Conservation (phyloP, 2,329 filamentous ascomycete species). For the Sphaerostilbella broomeana region DNA sequence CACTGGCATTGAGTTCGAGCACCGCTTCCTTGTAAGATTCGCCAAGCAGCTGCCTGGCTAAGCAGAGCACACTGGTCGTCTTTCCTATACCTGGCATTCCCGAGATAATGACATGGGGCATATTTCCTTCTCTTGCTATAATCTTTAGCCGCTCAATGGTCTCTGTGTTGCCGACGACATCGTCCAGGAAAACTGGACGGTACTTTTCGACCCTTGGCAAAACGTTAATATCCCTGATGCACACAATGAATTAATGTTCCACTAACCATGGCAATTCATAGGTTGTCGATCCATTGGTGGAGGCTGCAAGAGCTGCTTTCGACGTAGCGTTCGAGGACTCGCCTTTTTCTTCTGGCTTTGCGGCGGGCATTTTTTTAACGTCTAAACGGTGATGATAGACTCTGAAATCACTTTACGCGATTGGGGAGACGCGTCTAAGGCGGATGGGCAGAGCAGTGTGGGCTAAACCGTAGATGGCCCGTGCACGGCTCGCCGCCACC, state of each 20-base stretch:
- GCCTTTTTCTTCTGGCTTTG: conserved; percentile 46
- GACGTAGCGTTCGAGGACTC: conserved; percentile 55
- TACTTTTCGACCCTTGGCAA: conserved; percentile 95
- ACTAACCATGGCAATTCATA: conserved; percentile 76
- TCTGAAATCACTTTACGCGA: conserved; percentile 33
- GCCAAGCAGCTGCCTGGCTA: conserved; percentile 84
- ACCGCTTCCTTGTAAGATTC: conserved; percentile 97
- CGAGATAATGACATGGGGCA: conserved; percentile 99
- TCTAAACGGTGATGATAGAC: conserved; percentile 13
- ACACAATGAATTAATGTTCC: conserved; percentile 2
- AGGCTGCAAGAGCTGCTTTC: conserved; percentile 48
- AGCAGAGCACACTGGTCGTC: conserved; percentile 89
- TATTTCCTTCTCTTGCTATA: conserved; percentile 96
- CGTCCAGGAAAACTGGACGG: conserved; percentile 86
- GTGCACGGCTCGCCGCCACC: conserved; percentile 25
- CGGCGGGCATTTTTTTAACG: conserved; percentile 38
- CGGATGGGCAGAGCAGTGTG: conserved; percentile 4
- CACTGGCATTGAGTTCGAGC: conserved; percentile 89
- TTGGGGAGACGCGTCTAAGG: conserved; percentile 30
- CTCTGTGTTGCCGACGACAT: conserved; percentile 96
- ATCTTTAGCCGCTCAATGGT: conserved; percentile 97
- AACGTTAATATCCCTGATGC: conserved; percentile 21
- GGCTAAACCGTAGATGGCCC: conserved; percentile 15
- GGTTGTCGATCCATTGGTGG: conserved; percentile 43
- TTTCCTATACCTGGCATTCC: conserved; percentile 99